phyloP scores from a whole-genome alignment of 495 filamentous ascomycete species.

The Amphirosellinia nigrospora region DNA sequence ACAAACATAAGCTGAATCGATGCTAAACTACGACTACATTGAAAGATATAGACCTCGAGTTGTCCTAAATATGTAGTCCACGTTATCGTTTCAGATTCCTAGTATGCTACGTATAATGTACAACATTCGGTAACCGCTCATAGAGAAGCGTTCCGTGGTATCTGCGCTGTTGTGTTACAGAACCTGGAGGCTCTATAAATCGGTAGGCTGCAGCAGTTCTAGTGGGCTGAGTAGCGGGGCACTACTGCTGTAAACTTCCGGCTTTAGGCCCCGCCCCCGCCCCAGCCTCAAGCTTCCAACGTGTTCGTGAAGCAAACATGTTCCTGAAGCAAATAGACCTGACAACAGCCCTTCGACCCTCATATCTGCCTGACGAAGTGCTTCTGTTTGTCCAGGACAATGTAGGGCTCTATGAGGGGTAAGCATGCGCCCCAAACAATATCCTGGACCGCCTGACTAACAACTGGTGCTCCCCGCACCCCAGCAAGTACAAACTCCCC shows the following conservation, averaged over 20 bases:
- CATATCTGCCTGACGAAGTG: conserved; percentile 85
- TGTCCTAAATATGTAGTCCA: background rate
- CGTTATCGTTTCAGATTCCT: background rate
- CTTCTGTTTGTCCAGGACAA: conserved; percentile 95
- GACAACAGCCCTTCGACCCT: conserved; percentile 91
- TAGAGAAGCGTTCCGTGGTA: background rate
- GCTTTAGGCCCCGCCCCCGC: conserved; percentile 15
- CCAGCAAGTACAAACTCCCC: conserved; percentile 93
- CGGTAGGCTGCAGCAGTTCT: background rate
- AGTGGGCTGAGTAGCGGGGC: conserved; percentile 20
- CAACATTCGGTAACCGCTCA: background rate
- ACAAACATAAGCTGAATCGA: no score
- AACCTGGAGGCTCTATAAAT: conserved; percentile 1
- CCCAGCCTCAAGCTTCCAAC: conserved; percentile 16
- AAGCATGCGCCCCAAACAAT: conserved; percentile 40
- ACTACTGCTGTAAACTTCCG: conserved; percentile 6
- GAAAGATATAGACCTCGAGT: background rate
- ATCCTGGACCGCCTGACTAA: conserved; percentile 28
- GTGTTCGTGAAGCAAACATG: conserved; percentile 72
- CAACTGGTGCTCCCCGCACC: conserved; percentile 25
- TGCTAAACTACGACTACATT: background rate
- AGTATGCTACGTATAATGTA: background rate
- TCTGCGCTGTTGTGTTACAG: background rate
- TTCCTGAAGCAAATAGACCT: conserved; percentile 91
- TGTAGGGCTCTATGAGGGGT: conserved; percentile 98